Base-by-base conservation (phyloP, 192 early-diverging fungal genomes). In the Entomortierella parvispora region DNA sequence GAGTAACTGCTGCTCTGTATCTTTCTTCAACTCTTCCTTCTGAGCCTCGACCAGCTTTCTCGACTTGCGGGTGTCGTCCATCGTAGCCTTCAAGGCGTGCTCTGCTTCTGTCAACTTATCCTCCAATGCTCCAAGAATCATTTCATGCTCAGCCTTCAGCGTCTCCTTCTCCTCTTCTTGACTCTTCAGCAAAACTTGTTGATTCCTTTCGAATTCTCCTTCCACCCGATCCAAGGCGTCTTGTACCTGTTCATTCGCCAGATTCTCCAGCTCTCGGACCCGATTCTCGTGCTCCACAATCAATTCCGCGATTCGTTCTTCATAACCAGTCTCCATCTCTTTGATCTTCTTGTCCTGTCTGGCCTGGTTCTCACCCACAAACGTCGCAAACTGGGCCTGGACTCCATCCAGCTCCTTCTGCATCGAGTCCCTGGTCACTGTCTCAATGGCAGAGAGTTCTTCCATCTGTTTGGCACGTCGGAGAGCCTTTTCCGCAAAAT, bases 281-380 rank as follows among this genome's bases (percentile, higher is more conserved):
- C 65, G 57, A 31, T 69, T 55, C 43, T 67, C 72, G 23, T 77
- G 60, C 25, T 60, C 62, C 10, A 63, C 62, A 58, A 79, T 70
- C 49, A 76, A 8, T 7, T 76, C 80, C 44, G 80, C 80, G 28
- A 81, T 69, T 23, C 68, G 51, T 1, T 48, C 66, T 55, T 76
- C 72, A 42, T 76, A 66, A 2, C 56, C 22, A 31, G 7, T 29
- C 61, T 69, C 66, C 17, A 66, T 14, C 1, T 48, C 48, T 20
- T 3, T 63, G 34, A 69, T 55, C 1, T 60, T 46, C 1, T 33
- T 45, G 26, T 64, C 74, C 43, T 61, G 63, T 14, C 28, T 43
- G 10, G 51, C 59, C 23, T 81, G 65, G 29, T 45, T 66, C 4
- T 68, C 61, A 25, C 34, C 74, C n/a, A 76, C 62, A 57, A 71